Evolutionary conservation across 306 rosid species (phyloP), one percentile per base, ranked within the genome.

Genomic region (Dalbergia oliveri): DNA sequence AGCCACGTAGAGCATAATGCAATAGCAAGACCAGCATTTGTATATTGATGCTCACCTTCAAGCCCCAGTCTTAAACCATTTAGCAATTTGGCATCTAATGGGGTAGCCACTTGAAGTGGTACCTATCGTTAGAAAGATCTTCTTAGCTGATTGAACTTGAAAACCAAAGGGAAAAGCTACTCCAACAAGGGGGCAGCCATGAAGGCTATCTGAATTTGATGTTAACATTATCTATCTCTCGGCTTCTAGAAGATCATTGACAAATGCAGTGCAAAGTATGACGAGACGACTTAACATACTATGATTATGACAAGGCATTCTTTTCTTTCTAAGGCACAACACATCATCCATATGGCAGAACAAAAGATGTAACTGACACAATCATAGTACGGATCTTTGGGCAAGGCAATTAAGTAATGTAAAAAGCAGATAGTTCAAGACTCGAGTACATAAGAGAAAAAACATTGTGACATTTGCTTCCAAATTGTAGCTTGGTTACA

Each of bases 1-100:
- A 95, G 93, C 99, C 99, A 95, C n/a, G 88, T 83, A 73, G 89
- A 93, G 88, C 93, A 90, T 44, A 95, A 88, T 61, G 94, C 92
- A 82, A 91, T 74, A 51, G 99, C 95, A 74, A 95, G 99, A 72
- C 97, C 93, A 73, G 99, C 99, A 89, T 95, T 95, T 78, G 87
- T 35, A 90, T 88, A 90, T 83, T 95, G 99, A 86, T 93, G 98
- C 84, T 93, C 97, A 18, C 99, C 99, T 88, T 87, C 98, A 84
- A 95, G 99, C 81, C 93, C 98, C 79, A 95, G 93, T 76, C 75
- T 93, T 83, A 18, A 60, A 81, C 95, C 99, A 71, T 88, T 85
- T 58, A 93, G 80, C 77, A 90, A 85, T 79, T 83, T 87, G 68
- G 86, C 86, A 83, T 93, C 93, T 83, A 95, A 79, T 9, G 94